These are phyloP conservation scores for Aspergillus pseudoviridinutans DNA, from an alignment of 2,329 filamentous ascomycete genomes.

Conservation along the genomic window DNA sequence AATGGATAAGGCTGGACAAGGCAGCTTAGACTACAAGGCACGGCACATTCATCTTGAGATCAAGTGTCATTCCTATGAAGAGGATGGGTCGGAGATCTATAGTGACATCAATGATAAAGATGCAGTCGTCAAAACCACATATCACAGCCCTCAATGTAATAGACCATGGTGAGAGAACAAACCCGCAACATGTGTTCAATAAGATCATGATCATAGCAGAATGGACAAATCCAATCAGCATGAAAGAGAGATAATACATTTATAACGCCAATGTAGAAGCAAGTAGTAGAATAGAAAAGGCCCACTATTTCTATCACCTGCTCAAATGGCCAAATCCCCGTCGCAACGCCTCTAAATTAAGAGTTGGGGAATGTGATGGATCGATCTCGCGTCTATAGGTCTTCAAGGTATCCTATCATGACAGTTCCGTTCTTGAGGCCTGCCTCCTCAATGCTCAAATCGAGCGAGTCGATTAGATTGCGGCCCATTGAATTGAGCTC, in stretches of 20 bases:
- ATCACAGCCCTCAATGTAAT: background rate
- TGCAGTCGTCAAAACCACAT: background rate
- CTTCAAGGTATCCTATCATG: constrained; percentile 85
- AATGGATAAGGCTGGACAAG: background rate
- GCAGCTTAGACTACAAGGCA: background rate
- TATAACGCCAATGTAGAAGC: background rate
- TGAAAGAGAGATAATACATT: background rate
- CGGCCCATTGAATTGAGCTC: constrained; percentile 85
- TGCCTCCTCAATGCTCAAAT: constrained; percentile 71
- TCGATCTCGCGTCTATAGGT: constrained; percentile 26
- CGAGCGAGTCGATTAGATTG: constrained; percentile 74
- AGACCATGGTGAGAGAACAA: background rate
- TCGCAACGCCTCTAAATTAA: background rate
- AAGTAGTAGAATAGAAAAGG: background rate
- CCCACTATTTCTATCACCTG: background rate
- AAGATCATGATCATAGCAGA: background rate
- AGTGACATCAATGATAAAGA: background rate
- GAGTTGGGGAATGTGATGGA: background rate
- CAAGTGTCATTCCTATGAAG: background rate
- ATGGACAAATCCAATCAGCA: background rate
- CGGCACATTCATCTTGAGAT: background rate
- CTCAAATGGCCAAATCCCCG: background rate
- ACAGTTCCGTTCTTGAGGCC: constrained; percentile 90
- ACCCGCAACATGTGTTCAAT: background rate
- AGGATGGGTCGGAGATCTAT: background rate